These are phyloP conservation scores for Tranzscheliella williamsii DNA, from an alignment of 1,284 basidiomycete species.

Conservation along the genomic window DNA sequence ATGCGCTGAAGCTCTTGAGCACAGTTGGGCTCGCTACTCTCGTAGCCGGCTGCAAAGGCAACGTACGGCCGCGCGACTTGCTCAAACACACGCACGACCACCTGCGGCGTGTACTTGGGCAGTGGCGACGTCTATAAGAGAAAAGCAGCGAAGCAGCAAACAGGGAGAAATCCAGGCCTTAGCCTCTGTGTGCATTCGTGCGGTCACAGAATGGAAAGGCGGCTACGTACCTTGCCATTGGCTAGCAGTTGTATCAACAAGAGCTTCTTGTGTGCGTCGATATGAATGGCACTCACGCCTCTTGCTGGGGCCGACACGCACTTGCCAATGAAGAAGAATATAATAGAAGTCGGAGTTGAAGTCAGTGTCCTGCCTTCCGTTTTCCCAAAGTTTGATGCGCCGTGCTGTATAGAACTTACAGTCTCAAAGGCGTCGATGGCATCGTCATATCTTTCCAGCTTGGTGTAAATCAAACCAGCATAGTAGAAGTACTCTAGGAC, in stretches of 20 bases:
- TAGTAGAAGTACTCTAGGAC: slow-evolving; percentile 54
- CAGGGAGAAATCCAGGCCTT: too few species aligned
- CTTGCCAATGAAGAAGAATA: slow-evolving; percentile 30
- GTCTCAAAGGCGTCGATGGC: slow-evolving; percentile 47
- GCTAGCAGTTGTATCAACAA: slow-evolving; percentile 74
- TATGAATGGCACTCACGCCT: slow-evolving; percentile 71
- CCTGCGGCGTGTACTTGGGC: slow-evolving; percentile 21
- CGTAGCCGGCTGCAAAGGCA: slow-evolving; percentile 14
- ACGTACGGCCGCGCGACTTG: slow-evolving; percentile 19
- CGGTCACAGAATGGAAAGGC: too few species aligned
- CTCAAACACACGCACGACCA: slow-evolving; percentile 15
- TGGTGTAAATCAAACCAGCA: slow-evolving; percentile 40
- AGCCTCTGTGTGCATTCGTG: too few species aligned
- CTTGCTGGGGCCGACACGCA: slow-evolving; percentile 72
- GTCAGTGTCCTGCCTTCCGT: too few species aligned
- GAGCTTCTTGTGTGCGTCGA: slow-evolving; percentile 83
- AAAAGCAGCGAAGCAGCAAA: too few species aligned
- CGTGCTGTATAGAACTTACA: too few species aligned
- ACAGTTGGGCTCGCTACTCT: slow-evolving; percentile 2
- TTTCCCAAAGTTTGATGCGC: too few species aligned
- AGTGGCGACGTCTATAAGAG: slow-evolving; percentile 3
- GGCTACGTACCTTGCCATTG: slow-evolving; percentile 69
- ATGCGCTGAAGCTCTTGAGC: slow-evolving; percentile 6
- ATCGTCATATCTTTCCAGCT: slow-evolving; percentile 17
- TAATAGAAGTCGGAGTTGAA: too few species aligned